A percentile compares a stretch with the other conserved stretches of the same genome.
Evolutionary conservation across 2,329 filamentous ascomycete genomes (phyloP).

Genomic region (Hymenoscyphus linearis): DNA sequence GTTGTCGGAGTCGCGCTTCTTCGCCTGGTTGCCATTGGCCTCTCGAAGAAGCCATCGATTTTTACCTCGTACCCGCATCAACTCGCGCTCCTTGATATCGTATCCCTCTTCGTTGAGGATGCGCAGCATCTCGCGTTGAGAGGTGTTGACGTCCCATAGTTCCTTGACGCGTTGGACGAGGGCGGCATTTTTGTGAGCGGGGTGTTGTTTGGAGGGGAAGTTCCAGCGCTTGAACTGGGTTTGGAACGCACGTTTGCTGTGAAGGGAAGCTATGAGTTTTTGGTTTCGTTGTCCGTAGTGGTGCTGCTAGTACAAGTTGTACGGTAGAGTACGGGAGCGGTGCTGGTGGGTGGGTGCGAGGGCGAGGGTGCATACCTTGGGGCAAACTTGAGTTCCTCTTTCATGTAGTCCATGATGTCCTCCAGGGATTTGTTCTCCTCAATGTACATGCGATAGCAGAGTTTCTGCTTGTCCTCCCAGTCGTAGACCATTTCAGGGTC

Average conservation of each 20-base stretch:
- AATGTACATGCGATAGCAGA: conserved; percentile 70
- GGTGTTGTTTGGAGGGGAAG: conserved; percentile 70
- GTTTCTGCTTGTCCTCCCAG: conserved; percentile 61
- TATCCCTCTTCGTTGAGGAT: conserved; percentile 68
- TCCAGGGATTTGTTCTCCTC: conserved; percentile 67
- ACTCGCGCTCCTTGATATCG: conserved; percentile 63
- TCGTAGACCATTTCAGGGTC: conserved; percentile 47
- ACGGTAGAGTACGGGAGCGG: conserved; percentile 23
- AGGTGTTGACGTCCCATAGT: conserved; percentile 71
- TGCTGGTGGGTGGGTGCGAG: too few species aligned
- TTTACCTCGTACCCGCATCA: conserved; percentile 63
- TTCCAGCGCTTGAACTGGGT: conserved; percentile 73
- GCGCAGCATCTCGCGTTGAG: conserved; percentile 68
- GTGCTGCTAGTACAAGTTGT: conserved; percentile 12
- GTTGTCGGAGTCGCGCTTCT: conserved; percentile 31
- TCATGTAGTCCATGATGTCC: conserved; percentile 70
- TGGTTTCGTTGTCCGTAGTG: conserved; percentile 6
- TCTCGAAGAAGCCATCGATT: conserved; percentile 63
- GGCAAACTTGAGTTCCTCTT: conserved; percentile 57
- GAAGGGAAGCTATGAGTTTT: conserved; percentile 7
- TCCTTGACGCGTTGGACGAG: conserved; percentile 67
- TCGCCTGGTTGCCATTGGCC: conserved; percentile 51
- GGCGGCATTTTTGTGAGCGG: conserved; percentile 62
- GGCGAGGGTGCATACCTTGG: conserved; percentile 52
- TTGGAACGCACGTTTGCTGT: conserved; percentile 71